Evolutionary conservation across 73 alveolate genomes (phyloP).

Genomic region (Diophrys appendiculata): DNA sequence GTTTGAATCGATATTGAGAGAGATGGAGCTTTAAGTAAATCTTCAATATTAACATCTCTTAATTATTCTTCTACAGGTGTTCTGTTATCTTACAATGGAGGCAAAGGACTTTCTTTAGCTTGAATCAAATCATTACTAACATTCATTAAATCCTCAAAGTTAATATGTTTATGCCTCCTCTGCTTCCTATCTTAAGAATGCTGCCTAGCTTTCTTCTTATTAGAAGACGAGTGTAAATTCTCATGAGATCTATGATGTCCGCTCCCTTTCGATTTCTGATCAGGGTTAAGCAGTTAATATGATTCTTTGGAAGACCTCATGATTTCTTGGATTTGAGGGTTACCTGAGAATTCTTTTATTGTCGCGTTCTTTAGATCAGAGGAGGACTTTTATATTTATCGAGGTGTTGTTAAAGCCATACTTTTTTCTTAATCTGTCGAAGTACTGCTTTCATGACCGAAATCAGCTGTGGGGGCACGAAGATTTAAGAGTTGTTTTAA

Average conservation of each 20-base stretch:
- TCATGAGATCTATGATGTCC: not conserved
- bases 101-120: not conserved
- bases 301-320: not conserved
- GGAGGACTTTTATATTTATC: no score
- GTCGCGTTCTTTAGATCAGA: not conserved
- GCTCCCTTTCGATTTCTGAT: no score
- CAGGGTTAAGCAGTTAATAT: not conserved
- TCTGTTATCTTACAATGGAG: not conserved
- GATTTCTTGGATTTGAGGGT: not conserved
- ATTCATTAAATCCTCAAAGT: not conserved
- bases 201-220: no score
- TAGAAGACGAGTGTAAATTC: no score
- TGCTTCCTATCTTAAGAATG: not conserved
- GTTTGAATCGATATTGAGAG: no score
- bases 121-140: not conserved
- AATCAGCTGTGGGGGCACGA: not conserved
- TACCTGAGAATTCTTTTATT: not conserved
- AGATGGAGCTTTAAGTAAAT: not conserved
- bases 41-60: not conserved
- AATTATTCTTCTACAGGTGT: not conserved
- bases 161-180: not conserved
- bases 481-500: not conserved
- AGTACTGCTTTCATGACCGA: not conserved
- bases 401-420: not conserved
- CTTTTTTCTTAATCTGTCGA: no score